phyloP scores from a whole-genome alignment of 208 protist species.

The Acanthamoeba sp. region DNA sequence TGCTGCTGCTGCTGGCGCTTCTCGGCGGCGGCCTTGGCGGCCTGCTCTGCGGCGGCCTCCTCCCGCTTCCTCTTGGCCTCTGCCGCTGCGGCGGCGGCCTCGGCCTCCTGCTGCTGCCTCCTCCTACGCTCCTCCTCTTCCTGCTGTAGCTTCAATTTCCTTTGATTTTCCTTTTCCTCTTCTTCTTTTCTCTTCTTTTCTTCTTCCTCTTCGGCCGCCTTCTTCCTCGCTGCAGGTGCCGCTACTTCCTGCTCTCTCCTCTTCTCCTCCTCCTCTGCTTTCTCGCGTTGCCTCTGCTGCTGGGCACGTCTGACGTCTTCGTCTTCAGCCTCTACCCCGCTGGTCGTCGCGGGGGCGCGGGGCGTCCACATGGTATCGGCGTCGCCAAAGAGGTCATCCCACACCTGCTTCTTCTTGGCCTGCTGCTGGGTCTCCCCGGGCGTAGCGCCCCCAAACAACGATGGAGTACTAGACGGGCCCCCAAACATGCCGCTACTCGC shows the following conservation, averaged over 20 bases:
- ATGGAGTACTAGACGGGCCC: background rate
- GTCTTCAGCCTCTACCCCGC: background rate
- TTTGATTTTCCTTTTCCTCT: background rate
- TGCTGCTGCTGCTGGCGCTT: background rate
- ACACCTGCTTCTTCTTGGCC: conserved; percentile 43
- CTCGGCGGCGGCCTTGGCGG: background rate
- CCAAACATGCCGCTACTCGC: background rate
- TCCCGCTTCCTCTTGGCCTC: background rate
- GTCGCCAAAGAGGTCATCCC: conserved; percentile 46
- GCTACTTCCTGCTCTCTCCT: background rate
- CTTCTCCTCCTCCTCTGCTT: background rate
- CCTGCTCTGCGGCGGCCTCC: background rate
- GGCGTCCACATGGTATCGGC: background rate
- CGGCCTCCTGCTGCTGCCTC: background rate
- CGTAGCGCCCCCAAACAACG: background rate
- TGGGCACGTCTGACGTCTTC: background rate
- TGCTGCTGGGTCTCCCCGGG: background rate
- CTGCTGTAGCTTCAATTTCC: background rate
- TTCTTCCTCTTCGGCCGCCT: background rate
- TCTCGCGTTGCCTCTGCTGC: background rate
- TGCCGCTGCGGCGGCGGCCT: background rate
- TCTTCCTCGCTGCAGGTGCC: background rate
- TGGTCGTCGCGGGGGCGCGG: background rate
- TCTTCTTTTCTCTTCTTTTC: background rate
- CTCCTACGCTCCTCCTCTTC: background rate